These are phyloP conservation scores for Auricularia heimuer DNA, from an alignment of 768 basidiomycete species.

Conservation along the genomic window DNA sequence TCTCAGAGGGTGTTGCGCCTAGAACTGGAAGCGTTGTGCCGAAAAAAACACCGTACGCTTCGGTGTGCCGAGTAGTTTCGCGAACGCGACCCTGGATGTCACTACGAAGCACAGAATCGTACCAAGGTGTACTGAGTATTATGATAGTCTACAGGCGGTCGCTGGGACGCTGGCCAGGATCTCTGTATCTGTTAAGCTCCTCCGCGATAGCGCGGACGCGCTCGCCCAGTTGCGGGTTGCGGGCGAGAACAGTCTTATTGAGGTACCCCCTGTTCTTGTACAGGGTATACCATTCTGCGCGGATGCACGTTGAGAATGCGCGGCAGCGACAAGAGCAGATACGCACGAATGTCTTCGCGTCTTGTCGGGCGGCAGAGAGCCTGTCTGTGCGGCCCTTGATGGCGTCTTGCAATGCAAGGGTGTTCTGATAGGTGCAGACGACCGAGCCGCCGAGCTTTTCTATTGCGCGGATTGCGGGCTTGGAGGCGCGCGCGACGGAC, in stretches of 20 bases:
- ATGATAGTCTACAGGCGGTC: background rate
- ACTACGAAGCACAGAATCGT: too few relatives aligned
- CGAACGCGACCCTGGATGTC: too few relatives aligned
- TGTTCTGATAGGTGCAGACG: constrained; percentile 86
- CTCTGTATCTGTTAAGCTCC: constrained; percentile 45
- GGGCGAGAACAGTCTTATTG: constrained; percentile 45
- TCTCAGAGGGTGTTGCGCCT: too few relatives aligned
- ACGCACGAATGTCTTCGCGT: constrained; percentile 73
- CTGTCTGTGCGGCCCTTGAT: constrained; percentile 64
- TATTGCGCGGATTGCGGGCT: constrained; percentile 76
- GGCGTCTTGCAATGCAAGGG: constrained; percentile 70
- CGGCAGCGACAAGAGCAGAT: background rate
- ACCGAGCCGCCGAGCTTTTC: constrained; percentile 75
- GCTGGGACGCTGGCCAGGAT: background rate
- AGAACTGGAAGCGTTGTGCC: too few relatives aligned
- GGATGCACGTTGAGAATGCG: background rate
- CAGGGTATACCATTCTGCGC: constrained; percentile 67
- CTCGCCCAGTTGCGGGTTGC: constrained; percentile 55
- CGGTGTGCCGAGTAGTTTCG: too few relatives aligned
- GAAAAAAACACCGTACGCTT: too few relatives aligned
- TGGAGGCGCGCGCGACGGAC: constrained; percentile 74
- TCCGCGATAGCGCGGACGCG: constrained; percentile 59
- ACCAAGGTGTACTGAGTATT: too few relatives aligned
- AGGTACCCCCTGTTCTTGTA: constrained; percentile 69
- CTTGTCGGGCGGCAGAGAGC: constrained; percentile 68